Evolutionary conservation across 345 rosid genomes (phyloP).

Genomic region (Arabis hirsuta): DNA sequence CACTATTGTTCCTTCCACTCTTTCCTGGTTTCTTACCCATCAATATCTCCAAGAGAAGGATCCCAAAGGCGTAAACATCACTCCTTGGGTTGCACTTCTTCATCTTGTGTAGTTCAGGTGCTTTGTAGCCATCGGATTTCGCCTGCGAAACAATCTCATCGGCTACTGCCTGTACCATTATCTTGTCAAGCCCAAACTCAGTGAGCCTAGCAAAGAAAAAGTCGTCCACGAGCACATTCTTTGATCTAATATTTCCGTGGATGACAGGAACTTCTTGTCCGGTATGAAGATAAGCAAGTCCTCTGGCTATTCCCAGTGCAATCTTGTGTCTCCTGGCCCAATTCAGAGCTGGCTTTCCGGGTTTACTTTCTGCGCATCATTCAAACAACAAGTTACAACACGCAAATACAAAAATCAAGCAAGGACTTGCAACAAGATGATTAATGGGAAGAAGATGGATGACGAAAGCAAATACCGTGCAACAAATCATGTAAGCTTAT

Average conservation of each 20-base stretch:
- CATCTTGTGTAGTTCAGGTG: slow-evolving; percentile 96
- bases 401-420: neutral
- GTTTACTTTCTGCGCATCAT: slow-evolving; percentile 62
- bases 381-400: slow-evolving; percentile 17
- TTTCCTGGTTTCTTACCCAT: slow-evolving; percentile 94
- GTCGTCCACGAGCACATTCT: slow-evolving; percentile 92
- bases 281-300: slow-evolving; percentile 82
- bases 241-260: slow-evolving; percentile 88
- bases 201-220: slow-evolving; percentile 82
- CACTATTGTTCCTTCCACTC: slow-evolving; percentile 57
- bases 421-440: neutral
- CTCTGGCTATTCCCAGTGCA: slow-evolving; percentile 86
- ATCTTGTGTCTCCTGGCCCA: slow-evolving; percentile 99
- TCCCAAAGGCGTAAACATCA: slow-evolving; percentile 93
- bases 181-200: slow-evolving; percentile 89
- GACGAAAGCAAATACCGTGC: slow-evolving; percentile 58
- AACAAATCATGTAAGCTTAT: slow-evolving; percentile 80
- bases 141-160: slow-evolving; percentile 92
- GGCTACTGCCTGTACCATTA: slow-evolving; percentile 89
- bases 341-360: slow-evolving; percentile 76
- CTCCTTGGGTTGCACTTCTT: slow-evolving; percentile 93
- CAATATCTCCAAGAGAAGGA: slow-evolving; percentile 82
- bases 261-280: slow-evolving; percentile 81
- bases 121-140: slow-evolving; percentile 86
- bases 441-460: neutral